These are phyloP conservation scores for Fusarium torulosum DNA, from an alignment of 2,329 filamentous ascomycete genomes.

Conservation along the genomic window DNA sequence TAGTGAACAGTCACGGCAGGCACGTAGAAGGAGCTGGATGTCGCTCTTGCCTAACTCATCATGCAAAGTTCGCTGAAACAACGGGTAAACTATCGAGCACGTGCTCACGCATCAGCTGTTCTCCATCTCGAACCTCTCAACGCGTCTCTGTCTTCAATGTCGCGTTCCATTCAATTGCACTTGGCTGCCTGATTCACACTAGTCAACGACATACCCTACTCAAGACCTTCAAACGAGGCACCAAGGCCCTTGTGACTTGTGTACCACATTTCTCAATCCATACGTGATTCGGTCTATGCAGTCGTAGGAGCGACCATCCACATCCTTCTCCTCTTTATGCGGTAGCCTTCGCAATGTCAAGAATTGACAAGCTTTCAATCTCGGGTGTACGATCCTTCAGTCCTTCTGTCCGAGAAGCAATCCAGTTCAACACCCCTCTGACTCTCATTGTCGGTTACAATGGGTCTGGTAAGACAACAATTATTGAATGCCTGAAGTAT, in stretches of 20 bases:
- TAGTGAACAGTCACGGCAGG: conserved; percentile 33
- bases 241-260: not conserved
- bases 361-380: conserved; percentile 91
- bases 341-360: conserved; percentile 67
- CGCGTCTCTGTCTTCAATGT: conserved; percentile 25
- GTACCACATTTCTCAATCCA: not conserved
- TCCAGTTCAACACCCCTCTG: conserved; percentile 89
- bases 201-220: not conserved
- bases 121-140: conserved; percentile 10
- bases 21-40: not conserved
- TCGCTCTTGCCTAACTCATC: not conserved
- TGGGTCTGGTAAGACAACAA: conserved; percentile 97
- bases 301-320: not conserved
- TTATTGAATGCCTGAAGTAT: conserved; percentile 99
- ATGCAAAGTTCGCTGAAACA: conserved; percentile 4
- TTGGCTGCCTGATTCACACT: conserved; percentile 22
- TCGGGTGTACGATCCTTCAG: conserved; percentile 88
- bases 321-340: conserved; percentile 15
- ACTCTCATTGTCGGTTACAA: conserved; percentile 98
- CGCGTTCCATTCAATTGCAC: conserved; percentile 28
- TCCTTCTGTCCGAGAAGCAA: conserved; percentile 78
- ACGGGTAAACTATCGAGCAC: conserved; percentile 23
- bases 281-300: conserved; percentile 4
- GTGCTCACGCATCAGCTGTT: conserved; percentile 34
- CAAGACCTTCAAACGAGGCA: not conserved